These are phyloP conservation scores for Neurospora sp. DNA, from an alignment of 495 filamentous ascomycete species.

Conservation along the genomic window DNA sequence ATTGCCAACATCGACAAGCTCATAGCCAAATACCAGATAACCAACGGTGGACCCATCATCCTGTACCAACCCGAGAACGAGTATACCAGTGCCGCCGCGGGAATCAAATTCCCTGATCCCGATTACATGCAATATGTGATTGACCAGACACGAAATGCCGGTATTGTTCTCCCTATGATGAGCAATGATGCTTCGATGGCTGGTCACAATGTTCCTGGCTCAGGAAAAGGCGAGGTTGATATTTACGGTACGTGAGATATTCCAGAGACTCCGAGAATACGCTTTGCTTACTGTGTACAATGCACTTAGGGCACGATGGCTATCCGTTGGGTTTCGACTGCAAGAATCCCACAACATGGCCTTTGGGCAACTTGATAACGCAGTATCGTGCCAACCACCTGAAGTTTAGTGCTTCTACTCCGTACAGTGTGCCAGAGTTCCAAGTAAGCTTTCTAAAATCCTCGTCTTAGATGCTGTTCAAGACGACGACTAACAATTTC, in stretches of 20 bases:
- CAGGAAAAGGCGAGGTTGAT: slow-evolving; percentile 53
- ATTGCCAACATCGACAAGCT: slow-evolving; percentile 44
- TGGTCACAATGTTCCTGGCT: slow-evolving; percentile 58
- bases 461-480: too few relatives aligned
- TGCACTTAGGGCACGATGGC: slow-evolving; percentile 46
- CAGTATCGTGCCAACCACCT: slow-evolving; percentile 18
- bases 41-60: slow-evolving; percentile 68
- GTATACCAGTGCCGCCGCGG: slow-evolving; percentile 28
- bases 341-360: slow-evolving; percentile 41
- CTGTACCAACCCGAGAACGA: slow-evolving; percentile 75
- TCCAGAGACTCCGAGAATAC: background rate
- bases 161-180: slow-evolving; percentile 65
- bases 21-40: slow-evolving; percentile 67
- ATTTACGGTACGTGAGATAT: slow-evolving; percentile 42
- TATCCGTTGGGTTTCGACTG: slow-evolving; percentile 64
- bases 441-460: slow-evolving; percentile 3
- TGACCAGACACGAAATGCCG: slow-evolving; percentile 54
- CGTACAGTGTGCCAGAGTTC: slow-evolving; percentile 55
- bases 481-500: slow-evolving; percentile 35
- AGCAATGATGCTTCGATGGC: slow-evolving; percentile 54
- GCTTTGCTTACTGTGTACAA: background rate
- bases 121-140: slow-evolving; percentile 62
- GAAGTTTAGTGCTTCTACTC: slow-evolving; percentile 41
- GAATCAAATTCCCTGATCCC: slow-evolving; percentile 39
- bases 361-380: slow-evolving; percentile 34